Evolutionary conservation across 148 eudicot genomes (phyloP).

Genomic region (Rhododendron ovatum): DNA sequence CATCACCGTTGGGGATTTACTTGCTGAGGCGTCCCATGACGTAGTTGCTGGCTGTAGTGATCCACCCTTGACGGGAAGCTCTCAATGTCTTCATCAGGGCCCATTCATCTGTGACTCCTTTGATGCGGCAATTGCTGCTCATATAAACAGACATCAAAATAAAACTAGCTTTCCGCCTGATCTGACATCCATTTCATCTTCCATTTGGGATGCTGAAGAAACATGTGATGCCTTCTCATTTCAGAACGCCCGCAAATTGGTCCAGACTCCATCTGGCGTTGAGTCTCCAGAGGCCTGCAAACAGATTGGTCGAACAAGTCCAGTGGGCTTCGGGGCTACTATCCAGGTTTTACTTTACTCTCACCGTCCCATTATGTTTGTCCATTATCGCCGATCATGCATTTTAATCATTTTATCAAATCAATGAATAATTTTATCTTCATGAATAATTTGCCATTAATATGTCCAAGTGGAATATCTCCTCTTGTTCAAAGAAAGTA

Average conservation of each 20-base stretch:
- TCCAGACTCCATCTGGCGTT: constrained; percentile 15
- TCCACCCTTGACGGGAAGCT: constrained; percentile 25
- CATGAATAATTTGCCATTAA: not conserved
- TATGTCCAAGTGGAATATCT: not conserved
- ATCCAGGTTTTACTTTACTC: constrained; percentile 39
- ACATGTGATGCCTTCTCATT: constrained; percentile 95
- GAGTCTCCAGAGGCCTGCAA: constrained; percentile 22
- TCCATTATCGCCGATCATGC: not conserved
- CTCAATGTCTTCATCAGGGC: constrained; percentile 41
- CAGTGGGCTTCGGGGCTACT: constrained; percentile 20
- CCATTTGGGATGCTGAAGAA: constrained; percentile 98
- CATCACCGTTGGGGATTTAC: constrained; percentile 63
- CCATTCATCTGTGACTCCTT: constrained; percentile 84
- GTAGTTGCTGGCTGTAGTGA: constrained; percentile 31
- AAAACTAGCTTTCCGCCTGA: constrained; percentile 36
- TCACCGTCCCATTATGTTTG: not conserved
- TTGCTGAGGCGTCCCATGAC: constrained; percentile 42
- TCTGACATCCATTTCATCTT: constrained; percentile 32
- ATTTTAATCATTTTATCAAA: not conserved
- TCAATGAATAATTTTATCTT: not conserved
- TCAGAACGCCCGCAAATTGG: constrained; percentile 30
- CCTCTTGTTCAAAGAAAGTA: not conserved
- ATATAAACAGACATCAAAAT: constrained; percentile 51
- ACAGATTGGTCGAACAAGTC: constrained; percentile 20
- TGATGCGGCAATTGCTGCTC: constrained; percentile 99